A percentile compares a stretch with the other conserved stretches of the same genome.
These are phyloP conservation scores for Rhizoctonia solani DNA, from an alignment of 1,284 basidiomycete species.

Conservation along the genomic window DNA sequence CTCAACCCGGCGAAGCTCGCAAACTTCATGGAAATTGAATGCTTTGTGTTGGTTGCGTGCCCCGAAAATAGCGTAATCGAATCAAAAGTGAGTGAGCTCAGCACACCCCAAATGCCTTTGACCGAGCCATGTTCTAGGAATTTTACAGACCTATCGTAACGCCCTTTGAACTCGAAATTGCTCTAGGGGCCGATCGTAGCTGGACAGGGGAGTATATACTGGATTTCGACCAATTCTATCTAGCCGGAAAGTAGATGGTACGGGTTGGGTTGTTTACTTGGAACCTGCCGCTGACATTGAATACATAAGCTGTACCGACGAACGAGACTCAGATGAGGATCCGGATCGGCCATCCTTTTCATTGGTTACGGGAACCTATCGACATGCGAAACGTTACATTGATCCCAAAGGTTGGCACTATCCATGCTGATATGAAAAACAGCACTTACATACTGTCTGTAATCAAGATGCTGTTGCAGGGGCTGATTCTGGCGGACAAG, in stretches of 20 bases:
- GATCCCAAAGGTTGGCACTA: slow-evolving; percentile 21
- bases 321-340: slow-evolving; percentile 42
- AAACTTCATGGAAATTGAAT: slow-evolving; percentile 96
- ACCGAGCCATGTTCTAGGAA: slow-evolving; percentile 56
- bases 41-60: slow-evolving; percentile 94
- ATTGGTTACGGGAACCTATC: slow-evolving; percentile 83
- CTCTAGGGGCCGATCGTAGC: slow-evolving; percentile 63
- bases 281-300: background rate
- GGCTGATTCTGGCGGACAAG: slow-evolving; percentile 42
- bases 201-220: slow-evolving; percentile 86
- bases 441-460: too few relatives aligned
- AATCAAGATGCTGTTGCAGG: too few relatives aligned
- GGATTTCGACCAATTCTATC: slow-evolving; percentile 76
- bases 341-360: slow-evolving; percentile 80
- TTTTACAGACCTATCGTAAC: slow-evolving; percentile 92
- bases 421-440: too few relatives aligned
- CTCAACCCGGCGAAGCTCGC: slow-evolving; percentile 94
- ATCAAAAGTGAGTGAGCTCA: slow-evolving; percentile 58
- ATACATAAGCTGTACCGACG: slow-evolving; percentile 32
- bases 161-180: slow-evolving; percentile 89
- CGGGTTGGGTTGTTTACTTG: background rate
- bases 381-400: slow-evolving; percentile 73
- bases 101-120: background rate
- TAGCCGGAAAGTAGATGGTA: slow-evolving; percentile 38
- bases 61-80: slow-evolving; percentile 92